Evolutionary conservation across 2,329 filamentous ascomycete genomes (phyloP).

Genomic region (Microascus cirrosus): DNA sequence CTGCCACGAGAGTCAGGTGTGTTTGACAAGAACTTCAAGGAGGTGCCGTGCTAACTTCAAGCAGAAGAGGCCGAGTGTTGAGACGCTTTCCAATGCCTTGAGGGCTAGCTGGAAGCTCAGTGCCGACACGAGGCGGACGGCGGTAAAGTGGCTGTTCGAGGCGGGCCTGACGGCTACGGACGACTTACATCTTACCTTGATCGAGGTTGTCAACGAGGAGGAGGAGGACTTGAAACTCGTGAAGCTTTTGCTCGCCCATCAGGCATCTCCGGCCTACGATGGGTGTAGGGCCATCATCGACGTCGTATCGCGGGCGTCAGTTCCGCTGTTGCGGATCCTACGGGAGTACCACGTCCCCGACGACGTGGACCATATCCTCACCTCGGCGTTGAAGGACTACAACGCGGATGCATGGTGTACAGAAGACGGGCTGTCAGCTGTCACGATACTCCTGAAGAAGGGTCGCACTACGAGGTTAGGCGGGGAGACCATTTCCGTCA

Average conservation of each 20-base stretch:
- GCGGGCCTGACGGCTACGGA: slow-evolving; percentile 35
- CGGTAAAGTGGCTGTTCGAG: slow-evolving; percentile 38
- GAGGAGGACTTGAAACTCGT: slow-evolving; percentile 35
- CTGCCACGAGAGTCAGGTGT: slow-evolving; percentile 27
- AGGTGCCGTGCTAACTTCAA: neutral
- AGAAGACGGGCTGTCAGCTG: slow-evolving; percentile 31
- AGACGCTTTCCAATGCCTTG: slow-evolving; percentile 37
- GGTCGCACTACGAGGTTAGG: slow-evolving; percentile 34
- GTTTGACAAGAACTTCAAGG: slow-evolving; percentile 5
- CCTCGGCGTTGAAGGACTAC: slow-evolving; percentile 28
- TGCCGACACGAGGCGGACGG: slow-evolving; percentile 32
- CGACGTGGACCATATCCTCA: slow-evolving; percentile 33
- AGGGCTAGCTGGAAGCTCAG: slow-evolving; percentile 41
- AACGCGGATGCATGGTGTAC: slow-evolving; percentile 33
- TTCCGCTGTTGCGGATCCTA: slow-evolving; percentile 27
- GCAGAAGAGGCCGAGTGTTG: slow-evolving; percentile 33
- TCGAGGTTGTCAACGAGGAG: slow-evolving; percentile 41
- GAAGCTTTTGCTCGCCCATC: slow-evolving; percentile 33
- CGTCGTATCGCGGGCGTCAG: slow-evolving; percentile 26
- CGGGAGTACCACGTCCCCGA: slow-evolving; percentile 26
- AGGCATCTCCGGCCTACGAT: slow-evolving; percentile 40
- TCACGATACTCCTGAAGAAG: slow-evolving; percentile 34
- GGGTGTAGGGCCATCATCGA: slow-evolving; percentile 41
- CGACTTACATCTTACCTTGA: slow-evolving; percentile 38
- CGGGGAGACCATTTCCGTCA: slow-evolving; percentile 30